Evolutionary conservation across 148 eudicot genomes (phyloP), one percentile per base, ranked within the genome.

Genomic region (Amaranthus palmeri): DNA sequence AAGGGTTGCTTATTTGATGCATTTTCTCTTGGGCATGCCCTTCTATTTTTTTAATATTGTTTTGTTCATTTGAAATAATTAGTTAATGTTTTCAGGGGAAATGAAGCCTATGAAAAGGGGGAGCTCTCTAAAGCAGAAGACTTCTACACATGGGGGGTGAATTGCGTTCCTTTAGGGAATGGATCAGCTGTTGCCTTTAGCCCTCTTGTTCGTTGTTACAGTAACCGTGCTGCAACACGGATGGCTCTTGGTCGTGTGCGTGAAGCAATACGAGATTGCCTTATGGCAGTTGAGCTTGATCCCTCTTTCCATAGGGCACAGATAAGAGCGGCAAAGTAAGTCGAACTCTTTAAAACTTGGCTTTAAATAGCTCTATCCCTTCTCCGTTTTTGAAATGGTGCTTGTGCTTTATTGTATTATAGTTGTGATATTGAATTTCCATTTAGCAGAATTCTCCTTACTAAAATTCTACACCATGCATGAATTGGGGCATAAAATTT

Each of bases 261-360:
- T 74, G 98, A 91, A 85, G 97, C 92, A 68, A 55, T 93, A 63
- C 74, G 51, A 63, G 98, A 93, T 74, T 93, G 98, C 80, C 77
- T 62, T 71, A 72, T 45, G 76, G 97, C 98, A 54, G 85, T 86
- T 86, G 74, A 84, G 65, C 75, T 91, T 59, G 93, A 91, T 77
- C 87, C 97, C 36, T 68, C 75, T 74, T 91, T 91, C 78, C 83
- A 80, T 52, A 93, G 89, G 83, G 96, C 83, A 62, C 87, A 75
- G 61, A 78, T 89, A 72, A 84, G 97, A 83, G 96, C 98, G 80
- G 98, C 91, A 73, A 93, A 88, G 98, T 93, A 89, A 84, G 89
- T 65, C 43, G 10, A 57, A 61, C 41, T 7, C 15, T 49, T 69
- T 49, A 12, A 43, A 56, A 15, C 13, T 69, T 72, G n/a, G 36